These are phyloP conservation scores for Viola pubescens DNA, from an alignment of 441 rosid species.

Conservation along the genomic window DNA sequence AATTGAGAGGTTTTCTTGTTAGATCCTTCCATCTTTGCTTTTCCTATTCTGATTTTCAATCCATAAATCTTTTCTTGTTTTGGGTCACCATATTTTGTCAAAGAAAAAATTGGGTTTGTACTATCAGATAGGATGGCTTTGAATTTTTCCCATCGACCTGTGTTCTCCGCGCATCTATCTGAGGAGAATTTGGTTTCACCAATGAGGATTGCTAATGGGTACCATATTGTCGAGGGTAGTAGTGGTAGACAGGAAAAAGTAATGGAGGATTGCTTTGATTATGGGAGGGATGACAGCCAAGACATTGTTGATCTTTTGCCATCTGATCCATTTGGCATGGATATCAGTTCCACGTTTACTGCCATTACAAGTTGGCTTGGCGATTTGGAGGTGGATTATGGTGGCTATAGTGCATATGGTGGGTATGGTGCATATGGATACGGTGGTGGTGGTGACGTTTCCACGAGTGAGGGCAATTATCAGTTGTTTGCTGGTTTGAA, in stretches of 20 bases:
- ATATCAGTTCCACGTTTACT: slow-evolving; percentile 65
- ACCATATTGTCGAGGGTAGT: slow-evolving; percentile 22
- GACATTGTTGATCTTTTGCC: slow-evolving; percentile 91
- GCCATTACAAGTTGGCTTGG: slow-evolving; percentile 86
- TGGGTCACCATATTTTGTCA: slow-evolving; percentile 18
- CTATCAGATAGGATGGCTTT: slow-evolving; percentile 52
- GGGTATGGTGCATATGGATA: slow-evolving; percentile 34
- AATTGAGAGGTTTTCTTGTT: slow-evolving; percentile 75
- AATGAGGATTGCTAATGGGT: slow-evolving; percentile 58
- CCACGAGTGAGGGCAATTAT: slow-evolving; percentile 36
- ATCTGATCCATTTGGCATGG: slow-evolving; percentile 96
- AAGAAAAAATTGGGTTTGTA: slow-evolving; percentile 23
- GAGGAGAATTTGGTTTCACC: slow-evolving; percentile 67
- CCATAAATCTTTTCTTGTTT: not conserved
- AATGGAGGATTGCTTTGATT: slow-evolving; percentile 53
- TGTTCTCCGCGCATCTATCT: slow-evolving; percentile 48
- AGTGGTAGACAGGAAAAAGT: slow-evolving; percentile 22
- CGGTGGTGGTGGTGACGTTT: slow-evolving; percentile 31
- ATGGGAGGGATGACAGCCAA: slow-evolving; percentile 42
- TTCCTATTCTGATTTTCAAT: not conserved
- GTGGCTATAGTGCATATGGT: slow-evolving; percentile 34
- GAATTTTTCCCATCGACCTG: slow-evolving; percentile 69
- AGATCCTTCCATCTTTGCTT: slow-evolving; percentile 17
- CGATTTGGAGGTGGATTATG: slow-evolving; percentile 69
- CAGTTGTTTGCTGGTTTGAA: slow-evolving; percentile 73